A percentile compares a stretch with the other conserved stretches of the same genome.
Conservation (phyloP, 2,329 filamentous ascomycete species). For the Orbilia oligospora region DNA sequence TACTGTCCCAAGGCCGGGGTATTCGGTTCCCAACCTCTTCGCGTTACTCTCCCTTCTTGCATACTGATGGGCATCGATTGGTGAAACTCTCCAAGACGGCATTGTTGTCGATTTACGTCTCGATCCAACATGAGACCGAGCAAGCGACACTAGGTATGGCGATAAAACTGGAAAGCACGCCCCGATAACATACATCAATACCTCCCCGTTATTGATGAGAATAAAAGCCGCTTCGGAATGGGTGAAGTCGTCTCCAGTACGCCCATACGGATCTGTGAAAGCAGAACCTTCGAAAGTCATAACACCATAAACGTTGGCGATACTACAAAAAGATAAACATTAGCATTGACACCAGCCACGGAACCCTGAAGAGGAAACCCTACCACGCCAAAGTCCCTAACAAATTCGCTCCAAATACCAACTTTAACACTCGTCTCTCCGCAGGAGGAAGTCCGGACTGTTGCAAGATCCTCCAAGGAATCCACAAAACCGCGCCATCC, state of each 20-base stretch:
- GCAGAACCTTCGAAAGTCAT: constrained; percentile 35
- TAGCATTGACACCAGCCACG: background rate
- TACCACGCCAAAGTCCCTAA: constrained; percentile 55
- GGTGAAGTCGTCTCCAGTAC: constrained; percentile 50
- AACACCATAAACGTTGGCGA: constrained; percentile 54
- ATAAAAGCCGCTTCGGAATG: constrained; percentile 57
- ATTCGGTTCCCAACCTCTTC: constrained; percentile 21
- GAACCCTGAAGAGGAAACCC: background rate
- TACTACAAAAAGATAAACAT: constrained; percentile 11
- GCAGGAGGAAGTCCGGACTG: constrained; percentile 42
- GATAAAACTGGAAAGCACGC: constrained; percentile 56
- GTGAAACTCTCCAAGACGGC: constrained; percentile 49
- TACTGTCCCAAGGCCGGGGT: constrained; percentile 27
- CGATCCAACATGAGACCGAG: constrained; percentile 44
- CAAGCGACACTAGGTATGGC: constrained; percentile 56
- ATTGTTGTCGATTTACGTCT: constrained; percentile 45
- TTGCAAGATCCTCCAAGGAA: constrained; percentile 47
- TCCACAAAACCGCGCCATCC: constrained; percentile 47
- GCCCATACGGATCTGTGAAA: constrained; percentile 20
- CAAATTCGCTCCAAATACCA: constrained; percentile 54
- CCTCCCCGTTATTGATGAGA: constrained; percentile 55
- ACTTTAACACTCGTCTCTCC: constrained; percentile 50
- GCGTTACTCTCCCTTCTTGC: constrained; percentile 34
- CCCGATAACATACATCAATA: constrained; percentile 57
- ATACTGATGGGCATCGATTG: constrained; percentile 33